phyloP scores from a whole-genome alignment of 1,139 yeast species.

The Eremothecium cymbalariae region DNA sequence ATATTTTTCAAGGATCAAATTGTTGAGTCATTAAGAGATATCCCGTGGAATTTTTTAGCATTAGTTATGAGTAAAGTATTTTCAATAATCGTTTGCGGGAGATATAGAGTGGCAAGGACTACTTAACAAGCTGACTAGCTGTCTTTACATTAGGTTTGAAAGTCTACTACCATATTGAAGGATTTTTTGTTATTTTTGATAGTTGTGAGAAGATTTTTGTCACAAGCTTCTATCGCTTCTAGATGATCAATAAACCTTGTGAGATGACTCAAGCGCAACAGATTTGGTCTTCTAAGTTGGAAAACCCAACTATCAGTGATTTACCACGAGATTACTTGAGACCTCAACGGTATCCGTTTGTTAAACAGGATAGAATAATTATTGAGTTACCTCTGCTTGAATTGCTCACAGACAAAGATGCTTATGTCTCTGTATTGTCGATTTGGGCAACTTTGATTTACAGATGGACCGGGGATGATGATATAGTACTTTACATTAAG shows the following conservation, averaged over 20 bases:
- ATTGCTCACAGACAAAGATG: conserved; percentile 24
- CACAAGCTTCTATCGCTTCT: background rate
- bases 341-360: conserved; percentile 63
- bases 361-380: conserved; percentile 47
- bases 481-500: conserved; percentile 73
- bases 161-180: too few species aligned
- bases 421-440: conserved; percentile 54
- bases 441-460: conserved; percentile 63
- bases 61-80: too few species aligned
- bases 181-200: background rate
- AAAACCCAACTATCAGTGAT: conserved; percentile 76
- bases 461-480: conserved; percentile 90
- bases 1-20: too few species aligned
- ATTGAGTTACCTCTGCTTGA: conserved; percentile 35
- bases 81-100: too few species aligned
- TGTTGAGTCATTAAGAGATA: too few species aligned
- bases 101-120: too few species aligned
- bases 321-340: conserved; percentile 82
- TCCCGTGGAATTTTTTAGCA: too few species aligned
- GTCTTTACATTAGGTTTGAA: too few species aligned
- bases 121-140: background rate
- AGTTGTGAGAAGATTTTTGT: background rate
- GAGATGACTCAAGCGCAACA: too few species aligned
- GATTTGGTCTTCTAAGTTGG: conserved; percentile 65
- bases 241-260: background rate